These are phyloP conservation scores for Amauroascus niger DNA, from an alignment of 2,329 filamentous ascomycete genomes.

Conservation along the genomic window DNA sequence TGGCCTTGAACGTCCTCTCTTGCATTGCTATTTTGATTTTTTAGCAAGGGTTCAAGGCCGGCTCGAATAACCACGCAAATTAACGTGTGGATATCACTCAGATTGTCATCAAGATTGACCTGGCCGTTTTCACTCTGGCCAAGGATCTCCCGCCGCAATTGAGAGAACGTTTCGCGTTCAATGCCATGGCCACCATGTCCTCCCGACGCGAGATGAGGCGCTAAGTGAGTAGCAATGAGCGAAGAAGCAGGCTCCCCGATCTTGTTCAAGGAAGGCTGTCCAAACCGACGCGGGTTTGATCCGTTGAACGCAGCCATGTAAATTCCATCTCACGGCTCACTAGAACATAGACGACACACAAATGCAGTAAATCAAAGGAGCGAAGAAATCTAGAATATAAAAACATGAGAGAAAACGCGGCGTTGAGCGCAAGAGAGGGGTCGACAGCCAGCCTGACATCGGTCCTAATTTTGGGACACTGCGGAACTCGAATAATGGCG, in stretches of 20 bases:
- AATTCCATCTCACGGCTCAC: constrained; percentile 11
- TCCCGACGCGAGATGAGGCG: constrained; percentile 64
- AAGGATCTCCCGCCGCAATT: constrained; percentile 58
- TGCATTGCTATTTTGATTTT: constrained; percentile 23
- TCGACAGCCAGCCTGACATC: background rate
- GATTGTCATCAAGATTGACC: constrained; percentile 51
- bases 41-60: constrained; percentile 57
- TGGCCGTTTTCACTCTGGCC: constrained; percentile 38
- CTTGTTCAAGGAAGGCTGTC: constrained; percentile 3
- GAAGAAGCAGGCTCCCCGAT: constrained; percentile 48
- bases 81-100: constrained; percentile 72
- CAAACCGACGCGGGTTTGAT: constrained; percentile 9
- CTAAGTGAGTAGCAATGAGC: constrained; percentile 77
- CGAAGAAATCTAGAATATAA: background rate
- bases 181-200: constrained; percentile 53
- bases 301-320: constrained; percentile 14
- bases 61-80: constrained; percentile 75
- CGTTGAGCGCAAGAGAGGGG: background rate
- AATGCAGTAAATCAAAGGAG: background rate
- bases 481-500: background rate
- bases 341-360: background rate
- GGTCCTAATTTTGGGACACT: background rate
- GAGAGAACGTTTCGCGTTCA: constrained; percentile 64
- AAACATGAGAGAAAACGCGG: background rate
- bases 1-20: constrained; percentile 29